These are phyloP conservation scores for Glebionis coronaria DNA, from an alignment of 129 eudicot species.

Conservation along the genomic window DNA sequence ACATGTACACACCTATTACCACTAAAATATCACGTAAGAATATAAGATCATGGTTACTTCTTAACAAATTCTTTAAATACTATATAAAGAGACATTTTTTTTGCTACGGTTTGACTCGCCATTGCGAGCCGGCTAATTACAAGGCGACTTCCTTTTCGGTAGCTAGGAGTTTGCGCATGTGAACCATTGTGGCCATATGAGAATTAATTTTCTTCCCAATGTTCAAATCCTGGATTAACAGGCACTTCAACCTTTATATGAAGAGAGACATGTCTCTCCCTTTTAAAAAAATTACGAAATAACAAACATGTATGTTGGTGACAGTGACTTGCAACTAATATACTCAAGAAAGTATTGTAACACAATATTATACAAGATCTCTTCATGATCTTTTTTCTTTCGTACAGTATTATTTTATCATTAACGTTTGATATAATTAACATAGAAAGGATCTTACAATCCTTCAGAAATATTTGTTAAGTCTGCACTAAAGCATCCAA, in stretches of 20 bases:
- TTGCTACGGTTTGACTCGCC: background rate
- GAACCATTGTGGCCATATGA: too few species aligned
- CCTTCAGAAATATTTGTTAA: conserved; percentile 7
- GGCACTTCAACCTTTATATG: background rate
- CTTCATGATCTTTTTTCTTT: conserved; percentile 17
- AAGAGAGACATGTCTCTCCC: too few species aligned
- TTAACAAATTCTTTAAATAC: background rate
- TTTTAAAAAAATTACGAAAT: background rate
- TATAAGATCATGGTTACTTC: background rate
- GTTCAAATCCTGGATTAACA: too few species aligned
- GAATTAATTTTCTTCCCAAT: too few species aligned
- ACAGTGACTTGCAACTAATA: background rate
- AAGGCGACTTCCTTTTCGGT: background rate
- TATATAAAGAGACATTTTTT: background rate
- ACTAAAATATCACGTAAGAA: too few species aligned
- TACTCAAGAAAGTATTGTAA: background rate
- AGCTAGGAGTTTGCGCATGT: too few species aligned
- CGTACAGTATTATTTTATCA: background rate
- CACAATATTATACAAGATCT: background rate
- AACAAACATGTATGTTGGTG: background rate
- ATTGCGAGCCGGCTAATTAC: background rate
- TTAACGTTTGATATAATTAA: conserved; percentile 8
- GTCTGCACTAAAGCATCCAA: background rate
- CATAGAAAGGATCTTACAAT: conserved; percentile 12
- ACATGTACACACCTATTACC: too few species aligned